Percentiles rank a stretch among this genome's conserved stretches.
phyloP scores from a whole-genome alignment of 2,329 filamentous ascomycete genomes.

The Teratosphaeriaceae sp. region DNA sequence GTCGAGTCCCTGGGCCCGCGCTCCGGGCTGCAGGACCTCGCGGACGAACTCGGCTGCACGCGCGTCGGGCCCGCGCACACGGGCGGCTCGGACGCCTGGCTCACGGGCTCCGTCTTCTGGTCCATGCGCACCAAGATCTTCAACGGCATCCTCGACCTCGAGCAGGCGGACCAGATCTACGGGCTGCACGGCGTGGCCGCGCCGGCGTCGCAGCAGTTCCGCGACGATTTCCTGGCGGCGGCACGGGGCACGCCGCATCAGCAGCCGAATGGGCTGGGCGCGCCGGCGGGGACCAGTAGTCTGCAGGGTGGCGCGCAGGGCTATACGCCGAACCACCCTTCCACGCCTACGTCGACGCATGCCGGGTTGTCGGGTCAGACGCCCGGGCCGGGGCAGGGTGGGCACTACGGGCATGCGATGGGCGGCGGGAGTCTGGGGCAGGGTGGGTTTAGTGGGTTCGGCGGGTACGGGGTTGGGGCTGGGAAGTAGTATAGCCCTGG shows the following conservation, averaged over 20 bases:
- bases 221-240: constrained; percentile 38
- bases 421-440: constrained; percentile 56
- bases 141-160: constrained; percentile 69
- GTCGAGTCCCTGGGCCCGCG: constrained; percentile 83
- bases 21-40: constrained; percentile 86
- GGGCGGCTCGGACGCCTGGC: constrained; percentile 84
- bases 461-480: neutral
- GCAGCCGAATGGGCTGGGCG: constrained; percentile 18
- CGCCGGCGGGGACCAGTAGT: constrained; percentile 21
- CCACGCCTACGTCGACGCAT: constrained; percentile 58
- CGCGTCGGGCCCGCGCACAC: constrained; percentile 83
- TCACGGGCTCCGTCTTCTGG: constrained; percentile 94
- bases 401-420: constrained; percentile 10
- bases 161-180: constrained; percentile 87
- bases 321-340: constrained; percentile 45
- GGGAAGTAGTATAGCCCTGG: neutral
- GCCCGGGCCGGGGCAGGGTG: constrained; percentile 40
- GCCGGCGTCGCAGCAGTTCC: constrained; percentile 48
- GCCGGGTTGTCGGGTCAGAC: constrained; percentile 37
- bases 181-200: constrained; percentile 62
- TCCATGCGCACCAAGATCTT: constrained; percentile 85
- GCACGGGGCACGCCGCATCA: constrained; percentile 32
- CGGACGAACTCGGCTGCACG: constrained; percentile 86
- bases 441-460: constrained; percentile 62
- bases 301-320: constrained; percentile 27